Evolutionary conservation across 441 rosid genomes (phyloP), one percentile per base, ranked within the genome.

Genomic region (Syzygium malaccense): DNA sequence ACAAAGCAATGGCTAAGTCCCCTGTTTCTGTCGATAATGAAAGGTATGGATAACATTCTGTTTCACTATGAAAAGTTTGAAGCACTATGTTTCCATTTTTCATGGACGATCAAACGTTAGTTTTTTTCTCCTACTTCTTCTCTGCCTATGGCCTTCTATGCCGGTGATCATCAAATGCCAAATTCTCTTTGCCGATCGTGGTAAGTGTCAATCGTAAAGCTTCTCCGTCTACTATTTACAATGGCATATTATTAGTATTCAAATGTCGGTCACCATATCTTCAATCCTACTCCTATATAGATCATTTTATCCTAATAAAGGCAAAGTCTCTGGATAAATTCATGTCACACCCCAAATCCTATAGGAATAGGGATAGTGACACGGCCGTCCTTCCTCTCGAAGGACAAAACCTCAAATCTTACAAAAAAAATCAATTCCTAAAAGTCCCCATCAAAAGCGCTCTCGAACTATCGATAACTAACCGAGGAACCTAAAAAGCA

Each of bases 201-300:
- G 33, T 2, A 62, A 62, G 19, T n/a, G 71, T 7, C 68, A 28
- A 6, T n/a, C 68, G 9, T 62, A 14, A 62, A 62, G 68, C 19
- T 60, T 14, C 66, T 60, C 66, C 66, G 7, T 60, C 64, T 13
- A 60, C 32, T 60, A 3, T 14, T 26, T 3, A 13, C 17, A 14
- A 12, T 60, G 66, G 66, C 32, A 28, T 3, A 13, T 28, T 60
- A 11, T 58, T 58, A 26, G 7, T 26, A 60, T 60, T 60, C 32
- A 14, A 28, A 28, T 14, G 14, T 28, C 0, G 33, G 0, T 60
- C 0, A 3, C 68, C 32, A n/a, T 6, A 28, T 60, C 66, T 60
- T n/a, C 32, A 62, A 62, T 62, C 5, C 4, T 62, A n/a, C 7
- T 0, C 1, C 10, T 62, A 4, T 9, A 56, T 62, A 62, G 68